phyloP scores from a whole-genome alignment of 257 asterid species.

The Plantago ovata region DNA sequence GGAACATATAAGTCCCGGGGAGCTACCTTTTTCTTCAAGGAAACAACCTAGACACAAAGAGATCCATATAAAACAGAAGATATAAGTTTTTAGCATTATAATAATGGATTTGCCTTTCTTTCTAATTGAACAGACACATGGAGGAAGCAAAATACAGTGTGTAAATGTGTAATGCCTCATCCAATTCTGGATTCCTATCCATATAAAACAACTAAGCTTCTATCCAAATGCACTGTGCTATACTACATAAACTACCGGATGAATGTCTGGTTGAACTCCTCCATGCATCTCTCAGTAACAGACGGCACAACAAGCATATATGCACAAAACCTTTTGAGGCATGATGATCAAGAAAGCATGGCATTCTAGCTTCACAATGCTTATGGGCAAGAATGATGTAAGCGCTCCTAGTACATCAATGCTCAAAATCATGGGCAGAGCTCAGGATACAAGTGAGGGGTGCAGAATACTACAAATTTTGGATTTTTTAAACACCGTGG shows the following conservation, averaged over 20 bases:
- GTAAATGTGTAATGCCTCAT: not conserved
- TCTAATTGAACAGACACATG: conserved; percentile 5
- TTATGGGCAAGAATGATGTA: not conserved
- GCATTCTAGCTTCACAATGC: conserved; percentile 8
- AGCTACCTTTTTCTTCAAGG: conserved; percentile 63
- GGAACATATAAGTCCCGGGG: conserved; percentile 46
- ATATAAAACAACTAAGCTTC: not conserved
- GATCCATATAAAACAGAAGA: conserved; percentile 19
- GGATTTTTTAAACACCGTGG: too few species aligned
- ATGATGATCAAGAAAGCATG: conserved; percentile 1
- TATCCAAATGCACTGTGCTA: not conserved
- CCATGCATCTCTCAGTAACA: too few species aligned
- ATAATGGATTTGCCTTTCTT: conserved; percentile 10
- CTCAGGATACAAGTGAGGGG: too few species aligned
- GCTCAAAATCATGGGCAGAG: too few species aligned
- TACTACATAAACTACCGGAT: too few species aligned
- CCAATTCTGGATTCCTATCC: not conserved
- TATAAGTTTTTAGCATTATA: conserved; percentile 5
- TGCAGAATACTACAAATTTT: too few species aligned
- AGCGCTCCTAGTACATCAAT: too few species aligned
- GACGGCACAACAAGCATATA: too few species aligned
- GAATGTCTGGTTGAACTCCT: too few species aligned
- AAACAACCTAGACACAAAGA: conserved; percentile 63
- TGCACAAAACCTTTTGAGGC: not conserved
- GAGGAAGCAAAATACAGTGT: conserved; percentile 10